Percentiles rank a stretch among this genome's conserved stretches.
Evolutionary conservation across 306 rosid genomes (phyloP).

Genomic region (Erythrophleum fordii): DNA sequence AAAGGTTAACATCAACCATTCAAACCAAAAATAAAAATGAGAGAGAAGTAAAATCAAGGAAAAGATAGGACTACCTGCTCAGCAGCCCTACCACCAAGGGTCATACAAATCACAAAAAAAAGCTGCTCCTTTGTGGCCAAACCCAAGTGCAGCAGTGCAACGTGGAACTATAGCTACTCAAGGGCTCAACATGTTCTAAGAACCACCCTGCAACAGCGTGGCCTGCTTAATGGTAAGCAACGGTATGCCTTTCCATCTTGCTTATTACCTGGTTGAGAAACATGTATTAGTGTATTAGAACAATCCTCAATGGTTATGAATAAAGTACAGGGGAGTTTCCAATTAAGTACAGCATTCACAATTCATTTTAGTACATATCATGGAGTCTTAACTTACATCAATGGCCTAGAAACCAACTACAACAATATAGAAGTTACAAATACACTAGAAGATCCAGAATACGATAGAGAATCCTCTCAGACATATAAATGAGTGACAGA

Average conservation of each 20-base stretch:
- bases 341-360: background rate
- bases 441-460: no score
- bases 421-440: background rate
- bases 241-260: slow-evolving; percentile 65
- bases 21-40: background rate
- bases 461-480: no score
- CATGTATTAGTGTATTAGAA: background rate
- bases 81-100: slow-evolving; percentile 73
- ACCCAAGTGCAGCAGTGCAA: slow-evolving; percentile 70
- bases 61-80: slow-evolving; percentile 50
- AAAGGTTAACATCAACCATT: background rate
- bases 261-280: slow-evolving; percentile 59
- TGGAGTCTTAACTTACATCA: background rate
- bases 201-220: slow-evolving; percentile 80
- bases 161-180: slow-evolving; percentile 70
- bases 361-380: background rate
- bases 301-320: background rate
- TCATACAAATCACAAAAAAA: slow-evolving; percentile 66
- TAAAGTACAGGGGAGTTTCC: background rate
- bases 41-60: background rate
- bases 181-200: slow-evolving; percentile 69
- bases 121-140: slow-evolving; percentile 75
- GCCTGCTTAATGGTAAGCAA: slow-evolving; percentile 72
- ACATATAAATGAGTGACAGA: no score
- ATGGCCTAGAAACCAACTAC: background rate